Base-by-base conservation (phyloP, 176 grass and related monocot species). In the Cenchrus americanus region DNA sequence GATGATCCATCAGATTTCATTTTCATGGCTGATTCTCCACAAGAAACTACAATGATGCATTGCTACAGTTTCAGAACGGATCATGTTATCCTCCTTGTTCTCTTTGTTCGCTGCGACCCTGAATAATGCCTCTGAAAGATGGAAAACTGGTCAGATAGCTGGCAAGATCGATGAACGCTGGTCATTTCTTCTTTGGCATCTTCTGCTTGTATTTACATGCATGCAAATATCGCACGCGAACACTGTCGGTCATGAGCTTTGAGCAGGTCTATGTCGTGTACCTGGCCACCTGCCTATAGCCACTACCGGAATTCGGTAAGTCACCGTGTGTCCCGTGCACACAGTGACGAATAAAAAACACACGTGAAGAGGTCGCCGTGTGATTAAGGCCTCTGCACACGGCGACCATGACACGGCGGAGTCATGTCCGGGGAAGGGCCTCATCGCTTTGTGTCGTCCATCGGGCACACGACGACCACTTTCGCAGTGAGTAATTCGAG, bases 211-310 rank as follows among this genome's bases (percentile, higher is more conserved):
- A 30, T 11, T 5, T 61, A 10, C 34, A 7, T 53, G 51, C 34
- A 7, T 53, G 51, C 15, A 18, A 53, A 18, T 53, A 53, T 53
- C 51, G 18, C 15, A 18, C 14, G 15, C 15, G 51, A 18, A 2
- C 53, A 55, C 2, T 55, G 53, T 1, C 53, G 53, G 7, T 11
- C n/a, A 60, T 11, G n/a, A 49, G 27, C 27, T 30, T 30, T 30
- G 27, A 30, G 8, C 60, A 89, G 78, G 54, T 86, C 7, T 89
- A 86, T 17, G 86, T 86, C 59, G 88, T 89, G 62, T 86, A 86
- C 42, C 76, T 86, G 83, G 88, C 10, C 30, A 81, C 59, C 59
- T 68, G 22, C 0, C 52, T 43, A 43, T 2, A 7, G 30, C 21
- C 42, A 0, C 27, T 27, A 27, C 27, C 27, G 27, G 27, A 27